Base-by-base conservation (phyloP, 2,329 filamentous ascomycete genomes). In the Macrophomina tecta region DNA sequence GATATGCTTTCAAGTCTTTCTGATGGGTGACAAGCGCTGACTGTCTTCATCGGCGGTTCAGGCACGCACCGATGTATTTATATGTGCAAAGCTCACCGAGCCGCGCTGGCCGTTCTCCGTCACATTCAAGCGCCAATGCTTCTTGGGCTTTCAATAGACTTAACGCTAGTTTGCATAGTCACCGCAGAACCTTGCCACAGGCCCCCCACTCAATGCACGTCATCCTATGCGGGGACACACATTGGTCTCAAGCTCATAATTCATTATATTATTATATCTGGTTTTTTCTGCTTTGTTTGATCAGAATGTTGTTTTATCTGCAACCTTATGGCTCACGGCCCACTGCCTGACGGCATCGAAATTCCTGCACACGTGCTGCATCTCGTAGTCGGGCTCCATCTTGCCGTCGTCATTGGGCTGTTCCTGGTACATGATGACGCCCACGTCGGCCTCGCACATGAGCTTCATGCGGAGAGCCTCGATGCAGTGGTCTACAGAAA, bases 381-480 rank as follows among this genome's bases (percentile, higher is more conserved):
- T 71, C 51, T 76, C 72, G 40, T 78, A 77, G 48, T 78, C 74
- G 0, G 76, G 74, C 69, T 69, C 69, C 40, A 69, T 63, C 48
- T 70, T 69, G 14, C 69, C 69, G 58, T 72, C 69, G 16, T 68
- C 64, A 16, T 34, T 53, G 11, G 73, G 70, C 1, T 72, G 73
- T 40, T 74, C 69, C 46, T 68, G 69, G 5, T 72, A 74, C 2
- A 69, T 66, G 6, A 69, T 51, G 1, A 78, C 76, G 45, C 75
- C 76, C 2, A 78, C 70, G 58, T 78, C 76, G 7, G 73, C 69
- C 6, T 72, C 64, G 56, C 76, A 78, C 76, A 77, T 78, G 45
- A 78, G 68, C 61, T 76, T 78, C 69, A 76, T 74, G n/a, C 76
- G 71, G 4, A 78, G 70, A 4, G 75, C 74, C 68, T 78, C 76